Evolutionary conservation across 129 eudicot species (phyloP), one percentile per base, ranked within the genome.

Genomic region (Pittosporum tobira): DNA sequence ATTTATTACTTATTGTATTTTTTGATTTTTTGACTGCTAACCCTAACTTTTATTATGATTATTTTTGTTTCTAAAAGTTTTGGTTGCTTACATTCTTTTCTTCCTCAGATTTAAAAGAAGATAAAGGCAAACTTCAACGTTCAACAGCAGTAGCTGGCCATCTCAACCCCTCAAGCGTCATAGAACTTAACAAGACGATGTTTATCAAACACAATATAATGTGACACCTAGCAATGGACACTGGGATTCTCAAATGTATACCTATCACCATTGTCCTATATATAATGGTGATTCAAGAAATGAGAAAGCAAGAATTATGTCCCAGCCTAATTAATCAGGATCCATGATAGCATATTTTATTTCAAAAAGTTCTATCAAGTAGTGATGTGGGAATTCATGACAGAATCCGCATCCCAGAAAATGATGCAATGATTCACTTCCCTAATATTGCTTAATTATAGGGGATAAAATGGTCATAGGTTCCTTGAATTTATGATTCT

Each of bases 171-270:
- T 31, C 48, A 47, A 55, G 24, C 49, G 28, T 10, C 29, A 51
- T 19, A 27, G 63, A 18, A 34, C n/a, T 1, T 52, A 34, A 29
- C 26, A 19, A 34, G 38, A 1, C 22, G 19, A 56, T 61, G 16
- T 9, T 16, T 61, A 25, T 11, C 0, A n/a, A 8, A 52, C 81
- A 21, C 76, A 59, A 70, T 88, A 65, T 75, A 88, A 77, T 1
- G 96, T 84, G 65, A 26, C 96, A 84, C 58, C 73, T 42, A 18
- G 6, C 38, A 81, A 81, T 24, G 96, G 96, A 8, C 77, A 78
- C 9, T 84, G 88, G 94, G 96, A 94, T 2, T 94, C 96, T 2
- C 94, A 88, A 51, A 78, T 88, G 12, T 88, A 84, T 40, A 80
- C 85, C 23, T 74, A 82, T 26, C 86, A 81, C n/a, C 84, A 74